Percentiles rank a stretch among this genome's conserved stretches.
Evolutionary conservation across 768 basidiomycete species (phyloP).

Genomic region (Asterophora parasitica): DNA sequence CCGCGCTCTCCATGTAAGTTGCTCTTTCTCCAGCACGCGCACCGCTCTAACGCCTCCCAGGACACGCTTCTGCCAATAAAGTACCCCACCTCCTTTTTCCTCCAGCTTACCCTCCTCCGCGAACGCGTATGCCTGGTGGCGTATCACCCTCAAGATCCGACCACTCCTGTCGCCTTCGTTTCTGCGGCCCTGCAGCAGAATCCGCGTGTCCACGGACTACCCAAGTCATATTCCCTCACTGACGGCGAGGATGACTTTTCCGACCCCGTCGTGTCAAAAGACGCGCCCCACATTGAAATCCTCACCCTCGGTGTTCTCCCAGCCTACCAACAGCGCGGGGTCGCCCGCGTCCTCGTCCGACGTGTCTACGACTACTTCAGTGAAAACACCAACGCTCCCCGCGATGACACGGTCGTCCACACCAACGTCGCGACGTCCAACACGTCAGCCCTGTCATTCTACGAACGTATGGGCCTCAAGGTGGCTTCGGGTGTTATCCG

Average conservation of each 20-base stretch:
- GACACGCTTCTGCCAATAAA: constrained; percentile 32
- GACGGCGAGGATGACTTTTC: constrained; percentile 12
- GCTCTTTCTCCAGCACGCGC: neutral
- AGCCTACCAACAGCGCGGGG: constrained; percentile 35
- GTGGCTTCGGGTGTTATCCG: constrained; percentile 28
- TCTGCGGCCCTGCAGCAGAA: constrained; percentile 34
- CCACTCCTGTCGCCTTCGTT: constrained; percentile 36
- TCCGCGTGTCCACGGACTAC: constrained; percentile 12
- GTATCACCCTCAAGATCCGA: constrained; percentile 22
- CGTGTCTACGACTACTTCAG: constrained; percentile 26
- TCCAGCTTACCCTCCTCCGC: constrained; percentile 41
- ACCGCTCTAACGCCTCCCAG: constrained; percentile 18
- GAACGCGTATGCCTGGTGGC: constrained; percentile 39
- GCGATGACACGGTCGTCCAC: constrained; percentile 28
- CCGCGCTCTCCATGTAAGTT: constrained; percentile 39
- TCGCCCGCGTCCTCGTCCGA: constrained; percentile 39
- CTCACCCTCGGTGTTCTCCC: constrained; percentile 51
- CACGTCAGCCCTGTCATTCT: constrained; percentile 35
- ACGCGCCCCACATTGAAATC: constrained; percentile 37
- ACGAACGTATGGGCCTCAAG: constrained; percentile 37
- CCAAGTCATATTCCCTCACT: constrained; percentile 3
- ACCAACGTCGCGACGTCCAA: constrained; percentile 45
- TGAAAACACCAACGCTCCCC: constrained; percentile 19
- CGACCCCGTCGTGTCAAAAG: constrained; percentile 9
- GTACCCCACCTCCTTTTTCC: constrained; percentile 41